Percentiles rank a stretch among this genome's conserved stretches.
These are phyloP conservation scores for Populus deltoides DNA, from an alignment of 345 rosid genomes.

Conservation along the genomic window DNA sequence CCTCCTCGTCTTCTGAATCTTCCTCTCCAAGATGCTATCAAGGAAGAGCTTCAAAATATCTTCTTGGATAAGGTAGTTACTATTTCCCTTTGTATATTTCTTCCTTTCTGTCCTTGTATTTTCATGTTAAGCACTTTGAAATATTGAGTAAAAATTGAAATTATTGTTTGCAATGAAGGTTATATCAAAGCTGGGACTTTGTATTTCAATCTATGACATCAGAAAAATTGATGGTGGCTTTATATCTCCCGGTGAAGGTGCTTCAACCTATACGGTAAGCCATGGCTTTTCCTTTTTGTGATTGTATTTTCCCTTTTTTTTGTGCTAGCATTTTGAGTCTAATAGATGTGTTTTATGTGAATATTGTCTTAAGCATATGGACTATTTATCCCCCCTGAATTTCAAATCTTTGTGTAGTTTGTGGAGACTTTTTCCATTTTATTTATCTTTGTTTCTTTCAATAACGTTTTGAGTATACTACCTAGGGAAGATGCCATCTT, in stretches of 20 bases:
- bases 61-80: constrained; percentile 75
- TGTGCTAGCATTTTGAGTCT: background rate
- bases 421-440: background rate
- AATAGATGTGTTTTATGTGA: background rate
- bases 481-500: too few relatives aligned
- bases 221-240: constrained; percentile 60
- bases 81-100: background rate
- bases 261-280: constrained; percentile 72
- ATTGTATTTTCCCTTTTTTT: too few relatives aligned
- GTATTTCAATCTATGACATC: constrained; percentile 71
- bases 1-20: constrained; percentile 70
- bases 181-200: constrained; percentile 67
- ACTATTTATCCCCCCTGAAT: background rate
- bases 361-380: too few relatives aligned
- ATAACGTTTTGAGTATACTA: background rate
- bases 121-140: background rate
- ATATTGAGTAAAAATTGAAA: background rate
- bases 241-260: constrained; percentile 79
- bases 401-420: background rate
- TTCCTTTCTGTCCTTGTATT: background rate
- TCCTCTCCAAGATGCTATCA: constrained; percentile 65
- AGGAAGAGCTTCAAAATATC: constrained; percentile 50
- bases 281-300: background rate
- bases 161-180: constrained; percentile 45
- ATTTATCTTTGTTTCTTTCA: background rate